These are phyloP conservation scores for Anaeramoeba flamelloides DNA, from an alignment of 78 protist species.

Conservation along the genomic window DNA sequence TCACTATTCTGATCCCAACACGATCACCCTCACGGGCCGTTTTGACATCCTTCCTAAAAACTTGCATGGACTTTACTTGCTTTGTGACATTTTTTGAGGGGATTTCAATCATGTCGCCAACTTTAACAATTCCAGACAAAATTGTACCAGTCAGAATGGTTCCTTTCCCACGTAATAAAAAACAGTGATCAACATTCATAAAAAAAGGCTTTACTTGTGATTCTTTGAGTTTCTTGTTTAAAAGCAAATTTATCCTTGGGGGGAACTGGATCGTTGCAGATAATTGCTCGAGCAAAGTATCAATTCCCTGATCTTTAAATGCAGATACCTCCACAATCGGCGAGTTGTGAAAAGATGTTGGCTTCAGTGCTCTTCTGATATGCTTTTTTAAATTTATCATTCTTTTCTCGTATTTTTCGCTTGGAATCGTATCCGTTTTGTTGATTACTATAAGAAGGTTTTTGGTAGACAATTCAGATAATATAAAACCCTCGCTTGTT, in stretches of 20 bases:
- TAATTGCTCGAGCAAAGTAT: background rate
- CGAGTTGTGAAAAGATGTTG: conserved; percentile 29
- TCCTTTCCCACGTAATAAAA: conserved; percentile 12
- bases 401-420: background rate
- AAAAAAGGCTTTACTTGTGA: background rate
- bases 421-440: conserved; percentile 63
- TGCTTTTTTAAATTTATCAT: too few relatives aligned
- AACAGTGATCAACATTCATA: conserved; percentile 10
- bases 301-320: background rate
- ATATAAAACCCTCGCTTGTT: conserved; percentile 87
- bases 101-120: background rate
- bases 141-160: conserved; percentile 15
- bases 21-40: conserved; percentile 3
- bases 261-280: background rate
- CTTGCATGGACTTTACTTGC: conserved; percentile 4
- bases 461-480: conserved; percentile 69
- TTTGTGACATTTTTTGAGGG: background rate
- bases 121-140: background rate
- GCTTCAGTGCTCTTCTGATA: background rate
- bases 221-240: too few relatives aligned
- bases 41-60: background rate
- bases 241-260: background rate
- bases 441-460: conserved; percentile 66
- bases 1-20: background rate
- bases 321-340: conserved; percentile 43